Evolutionary conservation across 805 yeast species (phyloP), one percentile per base, ranked within the genome.

Genomic region (Grigorovia yakushimaensis): DNA sequence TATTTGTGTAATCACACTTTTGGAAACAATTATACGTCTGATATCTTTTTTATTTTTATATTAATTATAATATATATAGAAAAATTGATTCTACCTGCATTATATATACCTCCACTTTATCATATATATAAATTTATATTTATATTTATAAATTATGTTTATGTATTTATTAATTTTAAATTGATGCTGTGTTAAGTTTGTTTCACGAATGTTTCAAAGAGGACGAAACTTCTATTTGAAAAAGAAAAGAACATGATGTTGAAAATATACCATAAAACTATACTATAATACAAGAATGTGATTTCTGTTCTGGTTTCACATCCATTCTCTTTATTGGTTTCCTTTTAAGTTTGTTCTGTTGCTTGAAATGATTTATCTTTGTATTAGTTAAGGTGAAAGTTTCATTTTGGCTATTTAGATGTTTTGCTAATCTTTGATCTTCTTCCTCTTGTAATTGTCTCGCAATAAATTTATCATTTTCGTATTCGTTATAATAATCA

Each of bases 381-480:
- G 39, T 41, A 27, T 4, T 27, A 27, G 33, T 27, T 15, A 27
- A 27, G 13, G 33, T 27, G 33, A 27, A 27, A 10, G 33, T 27
- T 33, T 33, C 46, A 20, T 8, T n/a, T n/a, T n/a, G n/a, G n/a
- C n/a, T n/a, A n/a, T n/a, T 10, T 13, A 43, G 13, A 13, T 42
- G 41, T 65, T 18, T 24, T 0, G 50, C 52, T 8, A 49, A 1
- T 19, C 9, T 40, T 11, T 24, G 67, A 54, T 80, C 84, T 50
- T 80, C 84, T 47, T 78, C 73, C 52, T 73, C 75, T 54, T 80
- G 85, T 37, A 72, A 49, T 27, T 57, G 55, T 49, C 57, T 48
- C 1, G 76, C 76, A 21, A 78, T 55, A 47, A 65, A 67, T 48
- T 68, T 69, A 48, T 72, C 74, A 10, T 53, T 49, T 38, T 69